A percentile compares a stretch with the other conserved stretches of the same genome.
Conservation (phyloP, 2,329 filamentous ascomycete genomes). For the Phoma herbarum region DNA sequence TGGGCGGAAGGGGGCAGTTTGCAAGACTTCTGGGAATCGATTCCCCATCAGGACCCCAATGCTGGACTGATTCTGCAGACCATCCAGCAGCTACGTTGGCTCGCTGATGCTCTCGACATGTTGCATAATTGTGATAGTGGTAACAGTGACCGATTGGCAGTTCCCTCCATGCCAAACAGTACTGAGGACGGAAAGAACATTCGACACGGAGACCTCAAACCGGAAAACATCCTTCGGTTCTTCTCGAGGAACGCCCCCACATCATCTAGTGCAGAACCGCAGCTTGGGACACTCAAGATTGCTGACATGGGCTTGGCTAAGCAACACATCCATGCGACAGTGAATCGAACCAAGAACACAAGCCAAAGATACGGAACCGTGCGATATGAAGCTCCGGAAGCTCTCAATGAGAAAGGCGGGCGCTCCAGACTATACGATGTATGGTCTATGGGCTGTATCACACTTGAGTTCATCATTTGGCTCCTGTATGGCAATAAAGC, state of each 20-base stretch:
- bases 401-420: neutral
- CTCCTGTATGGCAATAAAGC: slow-evolving; percentile 29
- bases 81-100: neutral
- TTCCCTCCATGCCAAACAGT: too few relatives aligned
- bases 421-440: slow-evolving; percentile 27
- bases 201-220: slow-evolving; percentile 37
- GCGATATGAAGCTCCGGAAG: slow-evolving; percentile 30
- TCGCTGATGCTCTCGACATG: neutral
- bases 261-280: too few relatives aligned
- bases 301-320: slow-evolving; percentile 29
- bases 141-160: too few relatives aligned
- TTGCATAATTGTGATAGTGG: too few relatives aligned
- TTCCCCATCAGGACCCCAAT: too few relatives aligned
- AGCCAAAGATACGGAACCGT: slow-evolving; percentile 21
- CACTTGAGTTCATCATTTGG: slow-evolving; percentile 37
- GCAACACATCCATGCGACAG: slow-evolving; percentile 17
- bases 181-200: neutral
- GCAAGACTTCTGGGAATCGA: neutral
- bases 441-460: slow-evolving; percentile 43
- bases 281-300: slow-evolving; percentile 29
- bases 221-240: slow-evolving; percentile 41
- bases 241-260: too few relatives aligned
- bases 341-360: neutral
- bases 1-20: neutral
- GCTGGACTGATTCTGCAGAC: neutral